Percentiles rank a stretch among this genome's conserved stretches.
Conservation (phyloP, 179 eudicot genomes). For the Kewa caespitosa region DNA sequence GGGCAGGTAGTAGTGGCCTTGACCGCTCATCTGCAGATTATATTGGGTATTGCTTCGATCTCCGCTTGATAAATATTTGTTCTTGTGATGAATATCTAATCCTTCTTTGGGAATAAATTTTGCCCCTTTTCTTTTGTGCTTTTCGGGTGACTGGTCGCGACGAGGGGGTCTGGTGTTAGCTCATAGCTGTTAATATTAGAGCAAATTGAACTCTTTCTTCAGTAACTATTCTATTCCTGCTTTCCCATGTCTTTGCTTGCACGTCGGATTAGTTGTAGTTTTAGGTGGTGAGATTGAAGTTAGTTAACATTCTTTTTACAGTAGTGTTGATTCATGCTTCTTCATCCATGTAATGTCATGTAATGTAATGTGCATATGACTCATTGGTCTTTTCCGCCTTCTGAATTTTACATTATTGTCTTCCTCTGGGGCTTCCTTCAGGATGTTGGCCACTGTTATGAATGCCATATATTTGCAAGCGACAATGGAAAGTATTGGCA, state of each 20-base stretch:
- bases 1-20: conserved; percentile 97
- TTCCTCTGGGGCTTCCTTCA: conserved; percentile 20
- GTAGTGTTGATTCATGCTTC: not conserved
- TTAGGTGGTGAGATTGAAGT: not conserved
- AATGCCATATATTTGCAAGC: conserved; percentile 98
- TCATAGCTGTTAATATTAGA: not conserved
- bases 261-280: not conserved
- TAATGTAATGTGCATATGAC: too few relatives aligned
- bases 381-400: not conserved
- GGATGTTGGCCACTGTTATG: conserved; percentile 99
- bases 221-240: not conserved
- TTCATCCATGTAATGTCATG: not conserved
- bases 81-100: conserved; percentile 7
- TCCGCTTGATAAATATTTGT: not conserved
- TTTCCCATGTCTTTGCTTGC: not conserved
- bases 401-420: not conserved
- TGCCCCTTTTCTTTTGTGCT: not conserved
- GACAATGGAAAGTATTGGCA: conserved; percentile 98
- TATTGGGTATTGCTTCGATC: conserved; percentile 57
- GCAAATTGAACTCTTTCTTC: not conserved
- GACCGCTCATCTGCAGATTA: conserved; percentile 96
- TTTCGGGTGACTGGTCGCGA: too few relatives aligned
- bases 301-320: not conserved
- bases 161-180: not conserved
- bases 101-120: not conserved